A percentile compares a stretch with the other conserved stretches of the same genome.
phyloP scores from a whole-genome alignment of 345 rosid species.

The Hibiscus trionum region DNA sequence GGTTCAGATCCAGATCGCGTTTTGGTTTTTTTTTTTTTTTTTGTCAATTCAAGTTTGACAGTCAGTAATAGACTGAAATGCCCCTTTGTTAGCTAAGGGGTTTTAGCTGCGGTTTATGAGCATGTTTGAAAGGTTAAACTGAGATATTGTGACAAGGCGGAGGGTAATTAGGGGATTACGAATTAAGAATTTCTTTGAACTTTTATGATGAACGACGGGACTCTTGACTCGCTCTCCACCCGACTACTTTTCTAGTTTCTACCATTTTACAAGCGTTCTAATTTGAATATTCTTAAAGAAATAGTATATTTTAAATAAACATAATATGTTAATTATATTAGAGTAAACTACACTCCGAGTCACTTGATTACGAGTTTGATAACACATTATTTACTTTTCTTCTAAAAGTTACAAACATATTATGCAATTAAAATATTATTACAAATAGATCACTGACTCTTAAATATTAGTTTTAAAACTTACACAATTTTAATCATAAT shows the following conservation, averaged over 20 bases:
- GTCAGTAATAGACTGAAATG: constrained; percentile 15
- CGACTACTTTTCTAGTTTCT: background rate
- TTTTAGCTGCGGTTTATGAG: background rate
- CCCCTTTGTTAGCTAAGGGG: constrained; percentile 11
- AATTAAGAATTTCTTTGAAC: background rate
- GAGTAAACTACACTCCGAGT: too few species aligned
- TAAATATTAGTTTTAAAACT: too few species aligned
- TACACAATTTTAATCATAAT: too few species aligned
- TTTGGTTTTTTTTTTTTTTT: constrained; percentile 3
- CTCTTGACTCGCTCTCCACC: background rate
- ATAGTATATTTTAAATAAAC: too few species aligned
- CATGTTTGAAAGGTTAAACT: background rate
- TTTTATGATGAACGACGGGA: background rate
- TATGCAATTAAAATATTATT: too few species aligned
- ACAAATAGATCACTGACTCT: too few species aligned
- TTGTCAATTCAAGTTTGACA: constrained; percentile 17
- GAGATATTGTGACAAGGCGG: background rate
- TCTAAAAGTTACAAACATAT: too few species aligned
- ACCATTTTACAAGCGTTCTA: background rate
- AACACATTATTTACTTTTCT: too few species aligned
- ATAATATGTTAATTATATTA: too few species aligned
- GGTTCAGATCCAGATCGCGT: constrained; percentile 39
- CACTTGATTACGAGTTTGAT: too few species aligned
- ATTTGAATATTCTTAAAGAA: background rate
- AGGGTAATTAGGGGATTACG: background rate